These are phyloP conservation scores for Sapria himalayana DNA, from an alignment of 345 rosid genomes.

Conservation along the genomic window DNA sequence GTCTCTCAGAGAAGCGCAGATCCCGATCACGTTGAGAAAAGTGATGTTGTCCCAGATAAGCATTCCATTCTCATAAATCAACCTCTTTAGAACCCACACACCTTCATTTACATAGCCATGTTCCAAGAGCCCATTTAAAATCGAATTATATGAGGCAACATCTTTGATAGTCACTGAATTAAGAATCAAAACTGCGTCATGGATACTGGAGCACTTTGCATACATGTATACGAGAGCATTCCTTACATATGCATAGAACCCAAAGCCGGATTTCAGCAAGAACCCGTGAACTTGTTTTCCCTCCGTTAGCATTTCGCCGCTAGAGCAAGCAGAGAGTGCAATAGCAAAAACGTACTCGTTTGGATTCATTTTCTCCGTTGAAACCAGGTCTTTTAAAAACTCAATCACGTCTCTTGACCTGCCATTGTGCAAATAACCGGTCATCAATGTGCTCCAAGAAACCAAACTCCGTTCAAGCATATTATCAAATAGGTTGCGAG, in stretches of 20 bases:
- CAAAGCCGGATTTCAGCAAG: slow-evolving; percentile 38
- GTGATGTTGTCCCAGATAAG: slow-evolving; percentile 33
- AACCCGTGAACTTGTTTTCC: slow-evolving; percentile 54
- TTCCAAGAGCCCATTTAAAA: slow-evolving; percentile 41
- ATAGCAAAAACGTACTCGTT: slow-evolving; percentile 43
- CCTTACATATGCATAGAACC: slow-evolving; percentile 36
- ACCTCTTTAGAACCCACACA: slow-evolving; percentile 24
- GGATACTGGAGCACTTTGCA: slow-evolving; percentile 16
- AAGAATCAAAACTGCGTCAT: slow-evolving; percentile 24
- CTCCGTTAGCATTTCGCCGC: slow-evolving; percentile 19
- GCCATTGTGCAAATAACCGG: slow-evolving; percentile 39
- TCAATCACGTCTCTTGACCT: slow-evolving; percentile 23
- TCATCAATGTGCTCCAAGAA: slow-evolving; percentile 61
- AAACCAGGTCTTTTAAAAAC: slow-evolving; percentile 33
- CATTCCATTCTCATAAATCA: slow-evolving; percentile 16
- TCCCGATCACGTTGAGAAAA: slow-evolving; percentile 27
- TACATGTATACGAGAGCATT: slow-evolving; percentile 43
- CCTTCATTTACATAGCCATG: slow-evolving; percentile 26
- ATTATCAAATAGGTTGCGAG: slow-evolving; percentile 41
- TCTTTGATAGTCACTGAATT: slow-evolving; percentile 23
- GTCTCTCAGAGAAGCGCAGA: slow-evolving; percentile 31
- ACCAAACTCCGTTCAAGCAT: slow-evolving; percentile 39
- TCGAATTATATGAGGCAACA: slow-evolving; percentile 28
- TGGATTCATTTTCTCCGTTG: slow-evolving; percentile 15
- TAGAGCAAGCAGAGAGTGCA: slow-evolving; percentile 38